Conservation (phyloP, 2,329 filamentous ascomycete species). For the Corniculantispora saksenae region DNA sequence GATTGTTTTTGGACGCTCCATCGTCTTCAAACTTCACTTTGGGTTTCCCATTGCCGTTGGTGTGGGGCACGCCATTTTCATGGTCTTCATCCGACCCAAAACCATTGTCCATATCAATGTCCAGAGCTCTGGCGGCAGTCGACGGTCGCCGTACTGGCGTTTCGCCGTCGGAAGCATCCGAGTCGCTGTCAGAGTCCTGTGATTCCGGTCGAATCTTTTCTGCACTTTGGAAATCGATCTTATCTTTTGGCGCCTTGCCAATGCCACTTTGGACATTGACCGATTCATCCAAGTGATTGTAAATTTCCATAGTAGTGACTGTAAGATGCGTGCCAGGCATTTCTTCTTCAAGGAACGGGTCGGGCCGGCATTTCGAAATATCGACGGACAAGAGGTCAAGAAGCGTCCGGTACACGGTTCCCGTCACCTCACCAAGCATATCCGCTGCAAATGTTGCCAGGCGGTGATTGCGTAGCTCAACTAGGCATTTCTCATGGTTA, state of each 20-base stretch:
- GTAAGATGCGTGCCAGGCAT: slow-evolving; percentile 32
- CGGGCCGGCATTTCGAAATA: slow-evolving; percentile 65
- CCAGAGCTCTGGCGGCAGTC: slow-evolving; percentile 1
- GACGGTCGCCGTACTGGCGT: slow-evolving; percentile 13
- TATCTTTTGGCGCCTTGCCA: slow-evolving; percentile 52
- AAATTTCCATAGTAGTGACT: slow-evolving; percentile 59
- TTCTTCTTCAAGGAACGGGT: slow-evolving; percentile 44
- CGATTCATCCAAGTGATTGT: slow-evolving; percentile 52
- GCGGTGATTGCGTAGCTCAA: slow-evolving; percentile 77
- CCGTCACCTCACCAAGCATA: slow-evolving; percentile 71
- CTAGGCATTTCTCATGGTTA: slow-evolving; percentile 82
- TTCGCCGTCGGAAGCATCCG: slow-evolving; percentile 30
- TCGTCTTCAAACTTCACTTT: slow-evolving; percentile 57
- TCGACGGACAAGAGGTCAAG: slow-evolving; percentile 71
- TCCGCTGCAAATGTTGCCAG: slow-evolving; percentile 73
- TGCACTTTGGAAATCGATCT: slow-evolving; percentile 47
- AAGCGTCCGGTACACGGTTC: slow-evolving; percentile 74
- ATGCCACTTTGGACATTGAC: slow-evolving; percentile 59
- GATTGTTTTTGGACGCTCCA: slow-evolving; percentile 41
- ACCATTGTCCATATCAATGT: slow-evolving; percentile 26
- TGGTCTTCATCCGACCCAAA: slow-evolving; percentile 37
- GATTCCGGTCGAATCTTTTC: slow-evolving; percentile 49
- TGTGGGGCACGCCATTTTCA: slow-evolving; percentile 38
- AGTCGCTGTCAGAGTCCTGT: slow-evolving; percentile 26
- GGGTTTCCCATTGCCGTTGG: slow-evolving; percentile 38